phyloP scores from a whole-genome alignment of 192 early-diverging fungal species.

The Coemansia sp. region DNA sequence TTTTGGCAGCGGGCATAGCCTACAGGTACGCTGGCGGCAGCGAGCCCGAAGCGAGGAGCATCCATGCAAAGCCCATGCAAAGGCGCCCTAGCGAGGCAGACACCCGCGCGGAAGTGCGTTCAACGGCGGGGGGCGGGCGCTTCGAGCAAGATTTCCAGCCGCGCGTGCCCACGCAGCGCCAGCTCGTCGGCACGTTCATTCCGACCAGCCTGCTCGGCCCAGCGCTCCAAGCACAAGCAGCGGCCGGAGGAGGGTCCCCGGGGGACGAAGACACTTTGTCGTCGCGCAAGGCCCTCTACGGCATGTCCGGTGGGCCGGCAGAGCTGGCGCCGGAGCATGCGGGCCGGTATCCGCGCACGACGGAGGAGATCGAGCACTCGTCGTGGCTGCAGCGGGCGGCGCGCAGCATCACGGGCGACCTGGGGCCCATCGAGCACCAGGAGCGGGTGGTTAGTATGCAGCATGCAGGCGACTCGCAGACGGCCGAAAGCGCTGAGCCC shows the following conservation, averaged over 20 bases:
- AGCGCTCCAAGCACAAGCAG: not conserved
- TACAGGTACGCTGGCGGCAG: conserved; percentile 20
- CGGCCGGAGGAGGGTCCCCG: not conserved
- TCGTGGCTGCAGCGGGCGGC: conserved; percentile 24
- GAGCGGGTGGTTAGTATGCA: not conserved
- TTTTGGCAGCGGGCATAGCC: conserved; percentile 37
- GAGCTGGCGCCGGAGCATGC: not conserved
- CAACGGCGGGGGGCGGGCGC: not conserved
- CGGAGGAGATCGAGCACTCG: conserved; percentile 12
- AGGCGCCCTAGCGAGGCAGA: not conserved
- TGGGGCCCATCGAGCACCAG: conserved; percentile 46
- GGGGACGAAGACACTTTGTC: not conserved
- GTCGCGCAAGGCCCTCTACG: not conserved
- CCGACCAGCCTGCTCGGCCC: conserved; percentile 28
- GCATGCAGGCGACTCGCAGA: not conserved
- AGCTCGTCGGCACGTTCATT: conserved; percentile 27
- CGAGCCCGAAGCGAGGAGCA: not conserved
- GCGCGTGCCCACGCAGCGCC: conserved; percentile 9
- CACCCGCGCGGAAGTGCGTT: not conserved
- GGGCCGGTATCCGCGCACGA: conserved; percentile 25
- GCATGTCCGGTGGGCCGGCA: not conserved
- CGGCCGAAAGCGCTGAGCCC: not conserved
- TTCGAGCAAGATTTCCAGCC: conserved; percentile 30
- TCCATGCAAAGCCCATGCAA: not conserved
- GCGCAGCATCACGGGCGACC: conserved; percentile 20